phyloP scores from a whole-genome alignment of 2,329 filamentous ascomycete genomes.

The Colletotrichum magnum region DNA sequence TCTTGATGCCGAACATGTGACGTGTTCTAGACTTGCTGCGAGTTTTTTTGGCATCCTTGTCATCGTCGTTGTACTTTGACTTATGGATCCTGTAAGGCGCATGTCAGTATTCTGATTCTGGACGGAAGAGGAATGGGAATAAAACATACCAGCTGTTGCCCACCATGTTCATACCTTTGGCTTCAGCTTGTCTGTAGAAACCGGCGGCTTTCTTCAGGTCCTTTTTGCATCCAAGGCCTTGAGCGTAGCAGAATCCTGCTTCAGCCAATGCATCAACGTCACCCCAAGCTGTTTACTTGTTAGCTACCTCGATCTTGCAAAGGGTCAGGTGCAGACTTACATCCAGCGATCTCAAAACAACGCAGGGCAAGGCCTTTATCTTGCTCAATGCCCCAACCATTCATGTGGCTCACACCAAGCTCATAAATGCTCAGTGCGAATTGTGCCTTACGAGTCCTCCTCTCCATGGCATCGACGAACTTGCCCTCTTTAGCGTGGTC shows the following conservation, averaged over 20 bases:
- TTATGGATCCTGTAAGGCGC: constrained; percentile 86
- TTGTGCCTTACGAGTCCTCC: constrained; percentile 89
- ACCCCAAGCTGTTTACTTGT: constrained; percentile 77
- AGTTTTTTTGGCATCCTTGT: constrained; percentile 63
- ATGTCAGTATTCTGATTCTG: constrained; percentile 32
- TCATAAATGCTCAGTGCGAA: constrained; percentile 98
- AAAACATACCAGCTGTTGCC: constrained; percentile 93
- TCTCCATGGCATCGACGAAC: constrained; percentile 75
- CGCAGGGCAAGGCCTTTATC: constrained; percentile 89
- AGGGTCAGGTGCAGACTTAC: constrained; percentile 63
- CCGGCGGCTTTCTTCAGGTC: constrained; percentile 94
- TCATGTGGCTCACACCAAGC: constrained; percentile 95
- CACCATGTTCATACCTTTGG: constrained; percentile 96
- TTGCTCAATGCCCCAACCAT: constrained; percentile 96
- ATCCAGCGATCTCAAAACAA: constrained; percentile 96
- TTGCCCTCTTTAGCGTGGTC: constrained; percentile 75
- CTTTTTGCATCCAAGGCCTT: constrained; percentile 95
- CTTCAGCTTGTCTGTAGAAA: constrained; percentile 91
- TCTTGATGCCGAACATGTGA: constrained; percentile 75
- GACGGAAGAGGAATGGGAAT: neutral
- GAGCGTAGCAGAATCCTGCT: constrained; percentile 95
- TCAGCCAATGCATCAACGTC: constrained; percentile 95
- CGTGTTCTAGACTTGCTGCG: constrained; percentile 84
- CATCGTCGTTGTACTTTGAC: constrained; percentile 86
- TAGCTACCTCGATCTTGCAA: neutral